phyloP scores from a whole-genome alignment of 164 flowering plant species.

The Stephania cephalantha region DNA sequence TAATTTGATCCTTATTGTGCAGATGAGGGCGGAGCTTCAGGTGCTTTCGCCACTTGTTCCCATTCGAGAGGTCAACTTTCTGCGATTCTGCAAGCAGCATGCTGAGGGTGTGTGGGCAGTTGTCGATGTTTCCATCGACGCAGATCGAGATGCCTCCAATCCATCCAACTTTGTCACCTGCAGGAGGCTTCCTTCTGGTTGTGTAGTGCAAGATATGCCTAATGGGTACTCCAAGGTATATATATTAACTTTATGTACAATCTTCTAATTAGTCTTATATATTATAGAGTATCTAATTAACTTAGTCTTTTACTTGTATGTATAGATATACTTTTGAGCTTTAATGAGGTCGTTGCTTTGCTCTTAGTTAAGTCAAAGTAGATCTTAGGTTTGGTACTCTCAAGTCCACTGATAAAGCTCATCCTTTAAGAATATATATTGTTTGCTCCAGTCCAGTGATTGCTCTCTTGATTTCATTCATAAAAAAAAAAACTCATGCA shows the following conservation, averaged over 20 bases:
- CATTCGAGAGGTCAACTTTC: conserved; percentile 69
- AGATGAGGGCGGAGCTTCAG: conserved; percentile 96
- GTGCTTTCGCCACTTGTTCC: conserved; percentile 96
- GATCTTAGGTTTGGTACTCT: conserved; percentile 21
- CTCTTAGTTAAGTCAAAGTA: conserved; percentile 12
- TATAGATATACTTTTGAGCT: conserved; percentile 16
- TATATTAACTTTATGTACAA: conserved; percentile 12
- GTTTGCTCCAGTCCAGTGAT: conserved; percentile 30
- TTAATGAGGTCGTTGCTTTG: conserved; percentile 28
- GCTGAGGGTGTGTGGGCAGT: conserved; percentile 99
- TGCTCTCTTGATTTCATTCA: conserved; percentile 17
- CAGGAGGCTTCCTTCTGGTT: conserved; percentile 94
- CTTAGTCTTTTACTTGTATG: background rate
- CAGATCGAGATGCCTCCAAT: conserved; percentile 49
- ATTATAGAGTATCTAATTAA: background rate
- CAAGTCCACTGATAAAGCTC: conserved; percentile 22
- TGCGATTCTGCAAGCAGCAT: conserved; percentile 94
- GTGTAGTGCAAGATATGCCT: conserved; percentile 95
- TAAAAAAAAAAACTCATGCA: background rate
- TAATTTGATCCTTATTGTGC: background rate
- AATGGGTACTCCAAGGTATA: conserved; percentile 94
- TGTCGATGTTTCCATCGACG: conserved; percentile 84
- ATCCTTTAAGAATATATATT: conserved; percentile 25
- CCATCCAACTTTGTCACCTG: conserved; percentile 40
- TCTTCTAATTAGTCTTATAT: background rate